Evolutionary conservation across 2,329 filamentous ascomycete genomes (phyloP).

Genomic region (Akanthomyces dipterigenus): DNA sequence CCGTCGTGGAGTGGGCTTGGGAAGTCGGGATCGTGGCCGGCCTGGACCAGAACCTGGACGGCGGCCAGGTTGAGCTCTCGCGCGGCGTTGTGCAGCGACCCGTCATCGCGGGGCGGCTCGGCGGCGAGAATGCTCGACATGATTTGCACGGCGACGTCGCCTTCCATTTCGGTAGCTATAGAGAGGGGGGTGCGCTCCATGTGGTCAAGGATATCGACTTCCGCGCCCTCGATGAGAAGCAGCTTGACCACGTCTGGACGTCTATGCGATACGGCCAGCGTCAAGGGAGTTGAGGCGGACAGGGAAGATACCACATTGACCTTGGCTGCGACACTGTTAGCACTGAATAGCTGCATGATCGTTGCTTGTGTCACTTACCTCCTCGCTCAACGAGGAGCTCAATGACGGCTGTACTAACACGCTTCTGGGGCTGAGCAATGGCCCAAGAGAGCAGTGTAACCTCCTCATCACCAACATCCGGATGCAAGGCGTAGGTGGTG

Average conservation of each 20-base stretch:
- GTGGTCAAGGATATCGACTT: constrained; percentile 51
- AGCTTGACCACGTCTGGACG: constrained; percentile 51
- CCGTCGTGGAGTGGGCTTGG: constrained; percentile 56
- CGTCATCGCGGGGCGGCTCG: constrained; percentile 54
- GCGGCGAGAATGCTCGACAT: constrained; percentile 49
- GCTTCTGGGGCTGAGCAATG: constrained; percentile 55
- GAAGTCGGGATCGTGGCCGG: constrained; percentile 58
- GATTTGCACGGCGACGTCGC: constrained; percentile 46
- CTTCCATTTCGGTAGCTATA: constrained; percentile 50
- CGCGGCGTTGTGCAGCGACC: constrained; percentile 59
- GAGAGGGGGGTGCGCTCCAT: constrained; percentile 53
- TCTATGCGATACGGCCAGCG: constrained; percentile 50
- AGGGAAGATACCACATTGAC: constrained; percentile 47
- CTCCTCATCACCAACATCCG: constrained; percentile 44
- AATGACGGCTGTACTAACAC: constrained; percentile 52
- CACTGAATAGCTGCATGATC: constrained; percentile 11
- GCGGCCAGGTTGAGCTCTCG: constrained; percentile 50
- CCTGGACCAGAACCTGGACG: constrained; percentile 49
- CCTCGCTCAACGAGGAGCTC: constrained; percentile 45
- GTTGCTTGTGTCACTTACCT: constrained; percentile 22
- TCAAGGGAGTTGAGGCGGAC: constrained; percentile 51
- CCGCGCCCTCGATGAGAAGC: constrained; percentile 51
- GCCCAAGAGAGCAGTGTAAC: constrained; percentile 55
- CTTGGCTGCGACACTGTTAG: constrained; percentile 36
- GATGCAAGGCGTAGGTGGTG: constrained; percentile 34